Base-by-base conservation (phyloP, 768 basidiomycete species). In the Pleurotus djamor region DNA sequence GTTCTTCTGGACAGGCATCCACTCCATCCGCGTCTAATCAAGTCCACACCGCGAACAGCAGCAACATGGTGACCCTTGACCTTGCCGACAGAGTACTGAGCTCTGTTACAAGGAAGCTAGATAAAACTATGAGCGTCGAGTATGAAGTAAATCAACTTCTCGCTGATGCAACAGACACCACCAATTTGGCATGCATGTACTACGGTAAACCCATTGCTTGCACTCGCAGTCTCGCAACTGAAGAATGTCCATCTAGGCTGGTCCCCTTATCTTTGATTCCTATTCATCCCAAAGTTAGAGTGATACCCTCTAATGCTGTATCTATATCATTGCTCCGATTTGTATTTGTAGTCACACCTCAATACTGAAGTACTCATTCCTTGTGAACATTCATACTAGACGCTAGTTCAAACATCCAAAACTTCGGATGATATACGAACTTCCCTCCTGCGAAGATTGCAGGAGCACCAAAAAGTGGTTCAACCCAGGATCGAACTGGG, bases 131-230 rank as follows among this genome's bases (percentile, higher is more conserved):
- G 61, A 96, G 93, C 66, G 91, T 96, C 28, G 92, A 96, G 69
- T 95, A 92, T 65, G 92, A 89, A 4, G 93, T 99, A 61, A 97
- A 96, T 74, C 89, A 93, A 70, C 83, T 98, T 43, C 88, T 98
- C 60, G 87, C 91, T 16, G 87, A 92, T 68, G 96, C 96, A 38
- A 92, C 87, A 21, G 92, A 96, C 67, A 69, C 76, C 2, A 76
- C 74, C 49, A 93, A 93, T 69, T 74, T 98, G 16, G 87, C 86
- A 2, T 81, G 78, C n/a, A 93, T 98, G 63, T 98, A 82, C 68
- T 65, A 67, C 41, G 93, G 93, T 90, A 67, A 61, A 84, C 72
- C 3, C 44, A n/a, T 4, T 49, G 34, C 17, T 49, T 43, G 41
- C 38, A 28, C 13, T 52, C 47, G 2, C 17, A 52, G 44, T 59